A percentile compares a stretch with the other conserved stretches of the same genome.
Conservation (phyloP, 371 early-diverging fungal genomes). For the Capniomyces stellatus region DNA sequence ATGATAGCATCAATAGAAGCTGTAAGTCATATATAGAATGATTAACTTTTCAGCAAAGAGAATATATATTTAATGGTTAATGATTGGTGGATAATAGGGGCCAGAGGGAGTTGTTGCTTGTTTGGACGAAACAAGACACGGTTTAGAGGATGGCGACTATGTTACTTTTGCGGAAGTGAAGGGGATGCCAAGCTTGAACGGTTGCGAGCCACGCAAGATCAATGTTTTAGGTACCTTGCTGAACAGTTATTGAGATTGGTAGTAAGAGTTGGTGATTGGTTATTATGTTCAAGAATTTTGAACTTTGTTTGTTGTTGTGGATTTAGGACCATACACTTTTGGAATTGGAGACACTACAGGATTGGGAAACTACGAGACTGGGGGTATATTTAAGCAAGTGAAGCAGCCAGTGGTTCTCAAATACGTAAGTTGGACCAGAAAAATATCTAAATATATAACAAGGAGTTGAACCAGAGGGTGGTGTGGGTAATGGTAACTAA, state of each 20-base stretch:
- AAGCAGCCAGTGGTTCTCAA: conserved; percentile 66
- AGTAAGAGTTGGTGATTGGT: background rate
- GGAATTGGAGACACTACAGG: conserved; percentile 74
- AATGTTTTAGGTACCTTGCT: conserved; percentile 55
- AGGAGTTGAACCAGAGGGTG: no score
- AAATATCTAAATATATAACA: no score
- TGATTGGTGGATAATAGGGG: no score
- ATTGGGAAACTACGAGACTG: conserved; percentile 52
- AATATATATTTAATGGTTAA: no score
- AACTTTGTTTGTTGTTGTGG: no score
- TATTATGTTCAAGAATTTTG: background rate
- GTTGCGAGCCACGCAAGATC: conserved; percentile 57
- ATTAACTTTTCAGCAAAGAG: no score
- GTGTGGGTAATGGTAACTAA: no score
- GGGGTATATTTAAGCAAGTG: conserved; percentile 89
- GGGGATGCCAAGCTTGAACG: conserved; percentile 84
- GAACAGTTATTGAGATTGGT: background rate
- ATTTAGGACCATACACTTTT: conserved; percentile 74
- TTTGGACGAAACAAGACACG: conserved; percentile 90
- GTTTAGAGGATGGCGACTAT: conserved; percentile 89
- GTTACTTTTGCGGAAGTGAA: conserved; percentile 86
- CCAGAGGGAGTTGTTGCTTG: conserved; percentile 83
- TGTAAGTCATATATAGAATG: no score
- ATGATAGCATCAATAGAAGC: conserved; percentile 72
- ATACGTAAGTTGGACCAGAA: no score